Evolutionary conservation across 345 rosid species (phyloP).

Genomic region (Eucalyptus virginea): DNA sequence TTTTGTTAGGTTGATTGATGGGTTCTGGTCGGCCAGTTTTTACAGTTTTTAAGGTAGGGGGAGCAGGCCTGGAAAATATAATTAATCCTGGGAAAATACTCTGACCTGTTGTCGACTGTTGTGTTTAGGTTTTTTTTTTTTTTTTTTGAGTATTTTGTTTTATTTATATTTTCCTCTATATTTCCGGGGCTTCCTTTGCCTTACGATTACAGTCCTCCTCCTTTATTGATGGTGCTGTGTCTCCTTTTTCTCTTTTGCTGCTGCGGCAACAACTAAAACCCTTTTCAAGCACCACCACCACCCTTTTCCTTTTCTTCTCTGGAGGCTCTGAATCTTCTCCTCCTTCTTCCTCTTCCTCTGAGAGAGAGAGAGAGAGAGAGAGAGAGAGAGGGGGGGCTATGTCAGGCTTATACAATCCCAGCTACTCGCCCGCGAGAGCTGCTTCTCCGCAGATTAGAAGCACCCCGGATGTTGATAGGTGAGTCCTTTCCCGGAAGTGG

Average conservation of each 20-base stretch:
- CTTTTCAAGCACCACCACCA: not conserved
- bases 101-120: not conserved
- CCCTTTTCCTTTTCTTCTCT: not conserved
- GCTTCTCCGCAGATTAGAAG: slow-evolving; percentile 97
- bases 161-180: not conserved
- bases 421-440: slow-evolving; percentile 93
- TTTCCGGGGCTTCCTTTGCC: not conserved
- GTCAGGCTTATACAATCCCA: slow-evolving; percentile 95
- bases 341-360: not conserved
- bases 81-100: not conserved
- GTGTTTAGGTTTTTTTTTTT: not conserved
- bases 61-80: not conserved
- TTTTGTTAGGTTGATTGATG: not conserved
- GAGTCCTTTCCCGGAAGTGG: not conserved
- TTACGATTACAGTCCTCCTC: slow-evolving; percentile 3
- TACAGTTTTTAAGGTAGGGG: not conserved
- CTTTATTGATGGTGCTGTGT: slow-evolving; percentile 24
- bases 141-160: not conserved
- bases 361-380: not conserved
- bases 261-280: slow-evolving; percentile 28
- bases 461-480: slow-evolving; percentile 88
- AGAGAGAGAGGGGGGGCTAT: slow-evolving; percentile 1
- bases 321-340: not conserved
- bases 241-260: slow-evolving; percentile 22
- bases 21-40: not conserved